Evolutionary conservation across 306 rosid species (phyloP).

Genomic region (Casuarina cunninghamiana): DNA sequence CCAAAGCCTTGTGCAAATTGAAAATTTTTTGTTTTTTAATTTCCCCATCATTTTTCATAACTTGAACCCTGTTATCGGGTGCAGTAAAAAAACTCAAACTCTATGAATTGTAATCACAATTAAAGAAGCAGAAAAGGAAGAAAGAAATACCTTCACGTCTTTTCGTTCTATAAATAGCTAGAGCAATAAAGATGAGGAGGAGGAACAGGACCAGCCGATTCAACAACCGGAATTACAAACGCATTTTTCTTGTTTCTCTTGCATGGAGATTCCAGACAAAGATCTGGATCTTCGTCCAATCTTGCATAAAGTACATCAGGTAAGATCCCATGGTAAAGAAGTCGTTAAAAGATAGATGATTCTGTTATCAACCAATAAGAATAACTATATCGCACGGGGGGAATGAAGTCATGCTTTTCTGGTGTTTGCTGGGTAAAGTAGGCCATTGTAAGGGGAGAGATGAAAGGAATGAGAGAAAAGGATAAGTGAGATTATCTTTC

Average conservation of each 20-base stretch:
- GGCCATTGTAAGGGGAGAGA: not conserved
- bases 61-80: not conserved
- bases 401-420: not conserved
- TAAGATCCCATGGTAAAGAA: not conserved
- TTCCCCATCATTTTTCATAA: not conserved
- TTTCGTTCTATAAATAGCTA: conserved; percentile 11
- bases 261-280: conserved; percentile 16
- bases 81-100: not conserved
- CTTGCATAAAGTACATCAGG: conserved; percentile 18
- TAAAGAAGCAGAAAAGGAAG: not conserved
- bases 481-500: not conserved
- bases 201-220: conserved; percentile 16
- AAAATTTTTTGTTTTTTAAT: no score
- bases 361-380: not conserved
- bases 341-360: not conserved
- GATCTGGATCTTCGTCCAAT: conserved; percentile 24
- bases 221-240: conserved; percentile 32
- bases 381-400: no score
- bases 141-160: conserved; percentile 15
- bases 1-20: not conserved
- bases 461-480: not conserved
- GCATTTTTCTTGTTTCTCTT: conserved; percentile 12
- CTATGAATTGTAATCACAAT: not conserved
- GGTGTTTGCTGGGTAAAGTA: not conserved
- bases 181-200: conserved; percentile 2